Conservation (phyloP, 2,329 filamentous ascomycete genomes). For the Venturia aucupariae region DNA sequence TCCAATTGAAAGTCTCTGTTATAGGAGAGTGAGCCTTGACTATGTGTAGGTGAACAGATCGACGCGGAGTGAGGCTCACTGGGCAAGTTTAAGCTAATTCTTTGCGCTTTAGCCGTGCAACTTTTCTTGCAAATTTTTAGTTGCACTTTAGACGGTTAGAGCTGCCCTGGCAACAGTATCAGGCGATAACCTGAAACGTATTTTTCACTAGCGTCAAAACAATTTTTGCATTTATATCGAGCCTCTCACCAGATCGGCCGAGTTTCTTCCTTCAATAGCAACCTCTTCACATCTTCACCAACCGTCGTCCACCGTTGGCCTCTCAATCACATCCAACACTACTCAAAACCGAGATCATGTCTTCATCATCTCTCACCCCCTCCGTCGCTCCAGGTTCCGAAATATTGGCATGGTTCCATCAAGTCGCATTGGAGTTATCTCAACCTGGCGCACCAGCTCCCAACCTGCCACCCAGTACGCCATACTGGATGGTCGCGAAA, state of each 20-base stretch:
- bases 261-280: not conserved
- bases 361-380: too few relatives aligned
- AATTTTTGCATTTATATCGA: constrained; percentile 1
- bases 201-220: constrained; percentile 6
- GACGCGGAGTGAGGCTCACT: not conserved
- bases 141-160: not conserved
- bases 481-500: too few relatives aligned
- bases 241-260: not conserved
- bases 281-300: too few relatives aligned
- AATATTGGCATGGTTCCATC: too few relatives aligned
- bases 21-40: not conserved
- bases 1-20: not conserved
- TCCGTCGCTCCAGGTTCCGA: too few relatives aligned
- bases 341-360: not conserved
- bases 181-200: constrained; percentile 2
- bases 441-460: too few relatives aligned
- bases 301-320: not conserved
- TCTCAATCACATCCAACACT: not conserved
- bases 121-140: not conserved
- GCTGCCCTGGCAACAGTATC: not conserved
- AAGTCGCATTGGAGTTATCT: too few relatives aligned
- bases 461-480: too few relatives aligned
- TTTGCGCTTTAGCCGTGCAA: not conserved
- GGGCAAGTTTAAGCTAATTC: not conserved
- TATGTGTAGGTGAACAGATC: not conserved